Conservation (phyloP, 768 basidiomycete genomes). For the Aureoboletus auriporus region DNA sequence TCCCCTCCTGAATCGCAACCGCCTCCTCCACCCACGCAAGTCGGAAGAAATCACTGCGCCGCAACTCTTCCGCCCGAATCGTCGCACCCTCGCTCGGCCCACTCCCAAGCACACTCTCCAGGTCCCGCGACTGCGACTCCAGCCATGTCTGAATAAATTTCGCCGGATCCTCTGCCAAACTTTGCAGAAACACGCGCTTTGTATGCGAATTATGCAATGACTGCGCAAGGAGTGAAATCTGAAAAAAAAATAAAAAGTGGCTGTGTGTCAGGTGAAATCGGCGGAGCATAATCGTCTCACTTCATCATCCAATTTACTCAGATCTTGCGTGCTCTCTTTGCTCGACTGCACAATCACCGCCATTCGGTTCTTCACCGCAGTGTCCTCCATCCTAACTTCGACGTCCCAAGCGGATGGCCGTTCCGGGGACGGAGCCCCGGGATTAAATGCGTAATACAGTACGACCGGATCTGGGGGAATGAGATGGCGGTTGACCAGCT, state of each 20-base stretch:
- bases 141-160: constrained; percentile 88
- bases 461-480: constrained; percentile 75
- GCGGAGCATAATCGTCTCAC: constrained; percentile 34
- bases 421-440: constrained; percentile 58
- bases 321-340: constrained; percentile 64
- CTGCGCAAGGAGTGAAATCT: constrained; percentile 84
- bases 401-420: constrained; percentile 80
- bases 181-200: constrained; percentile 81
- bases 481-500: constrained; percentile 79
- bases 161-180: constrained; percentile 75
- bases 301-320: constrained; percentile 83
- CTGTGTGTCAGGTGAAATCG: constrained; percentile 17
- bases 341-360: constrained; percentile 62
- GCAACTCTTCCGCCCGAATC: constrained; percentile 83
- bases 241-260: constrained; percentile 1
- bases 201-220: constrained; percentile 83
- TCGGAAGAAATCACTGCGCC: constrained; percentile 85
- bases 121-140: constrained; percentile 86
- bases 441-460: constrained; percentile 73
- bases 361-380: constrained; percentile 68
- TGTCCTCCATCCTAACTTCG: constrained; percentile 85
- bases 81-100: constrained; percentile 76
- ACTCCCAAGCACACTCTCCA: constrained; percentile 86
- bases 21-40: constrained; percentile 92
- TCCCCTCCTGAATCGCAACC: constrained; percentile 79